Base-by-base conservation (phyloP, 148 eudicot species). In the Euryodendron excelsum region DNA sequence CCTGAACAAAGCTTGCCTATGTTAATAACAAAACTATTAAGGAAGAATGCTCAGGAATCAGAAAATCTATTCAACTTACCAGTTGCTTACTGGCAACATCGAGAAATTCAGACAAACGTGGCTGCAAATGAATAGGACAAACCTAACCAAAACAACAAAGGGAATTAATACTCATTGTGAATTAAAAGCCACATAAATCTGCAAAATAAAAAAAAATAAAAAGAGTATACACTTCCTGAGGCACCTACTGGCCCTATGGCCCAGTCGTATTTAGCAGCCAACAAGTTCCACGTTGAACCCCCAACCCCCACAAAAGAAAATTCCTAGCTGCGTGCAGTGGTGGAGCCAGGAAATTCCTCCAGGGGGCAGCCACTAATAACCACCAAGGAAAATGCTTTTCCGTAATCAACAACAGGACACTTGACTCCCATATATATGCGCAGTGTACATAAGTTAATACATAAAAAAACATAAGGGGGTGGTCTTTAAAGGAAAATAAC, bases 61-160 rank as follows among this genome's bases (percentile, higher is more conserved):
- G 60, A 56, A 33, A 31, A n/a, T 31, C 47, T 73, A 45, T 15
- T 75, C 48, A 66, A 84, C 91, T 62, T 79, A 96, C 99, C 97
- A 96, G 84, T 81, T 96, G 99, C 85, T 90, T 91, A 60, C 92
- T 87, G 34, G 99, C 89, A 71, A 88, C 77, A 13, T 93, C 91
- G n/a, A 96, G 94, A 84, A 93, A 96, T 74, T 93, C 98, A 2
- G 91, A 69, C 87, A 93, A 81, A 59, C 89, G 89, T 56, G 97
- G 89, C 64, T 80, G 93, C 59, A 96, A 82, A 83, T 96, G 99
- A 73, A 90, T 83, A n/a, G 98, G 93, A 81, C 98, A 96, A 67
- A 93, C 98, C 99, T 96, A 80, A 83, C 68, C 48, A 76, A 79
- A 55, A 56, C 70, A 79, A 15, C 20, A 74, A 77, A 64, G 53